Evolutionary conservation across 73 alveolate genomes (phyloP).

Genomic region (Breviolum minutum): DNA sequence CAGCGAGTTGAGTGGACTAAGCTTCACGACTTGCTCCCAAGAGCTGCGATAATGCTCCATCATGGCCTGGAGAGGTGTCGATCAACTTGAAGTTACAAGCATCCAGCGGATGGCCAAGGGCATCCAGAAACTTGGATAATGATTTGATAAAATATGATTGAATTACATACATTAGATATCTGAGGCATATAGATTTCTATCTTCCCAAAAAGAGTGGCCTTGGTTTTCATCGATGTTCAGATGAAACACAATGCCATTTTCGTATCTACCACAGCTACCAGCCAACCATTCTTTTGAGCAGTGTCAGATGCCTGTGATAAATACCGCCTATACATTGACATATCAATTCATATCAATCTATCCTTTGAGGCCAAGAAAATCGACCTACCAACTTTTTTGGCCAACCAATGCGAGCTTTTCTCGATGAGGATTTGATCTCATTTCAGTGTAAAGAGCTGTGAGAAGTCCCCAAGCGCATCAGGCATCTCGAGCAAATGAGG

Average conservation of each 20-base stretch:
- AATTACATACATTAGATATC: background rate
- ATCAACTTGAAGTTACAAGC: background rate
- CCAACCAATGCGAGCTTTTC: background rate
- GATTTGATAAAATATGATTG: background rate
- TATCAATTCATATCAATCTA: no score
- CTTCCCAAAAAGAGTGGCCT: background rate
- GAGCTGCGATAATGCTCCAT: slow-evolving; percentile 91
- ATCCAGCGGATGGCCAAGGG: no score
- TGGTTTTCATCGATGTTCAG: no score
- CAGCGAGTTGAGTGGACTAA: no score
- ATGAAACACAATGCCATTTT: no score
- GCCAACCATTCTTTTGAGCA: no score
- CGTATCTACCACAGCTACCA: no score
- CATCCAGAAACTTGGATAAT: background rate
- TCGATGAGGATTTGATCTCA: background rate
- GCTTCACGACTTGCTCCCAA: slow-evolving; percentile 52
- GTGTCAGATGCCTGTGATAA: no score
- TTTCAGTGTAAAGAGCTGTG: slow-evolving; percentile 49
- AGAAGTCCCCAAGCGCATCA: slow-evolving; percentile 14
- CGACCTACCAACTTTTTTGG: background rate
- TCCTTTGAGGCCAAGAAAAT: background rate
- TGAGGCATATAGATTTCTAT: background rate
- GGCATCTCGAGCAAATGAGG: slow-evolving; percentile 67
- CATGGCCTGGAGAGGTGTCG: slow-evolving; percentile 52
- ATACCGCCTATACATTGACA: no score